Evolutionary conservation across 495 filamentous ascomycete genomes (phyloP), one percentile per base, ranked within the genome.

Genomic region (Penicillium herquei): DNA sequence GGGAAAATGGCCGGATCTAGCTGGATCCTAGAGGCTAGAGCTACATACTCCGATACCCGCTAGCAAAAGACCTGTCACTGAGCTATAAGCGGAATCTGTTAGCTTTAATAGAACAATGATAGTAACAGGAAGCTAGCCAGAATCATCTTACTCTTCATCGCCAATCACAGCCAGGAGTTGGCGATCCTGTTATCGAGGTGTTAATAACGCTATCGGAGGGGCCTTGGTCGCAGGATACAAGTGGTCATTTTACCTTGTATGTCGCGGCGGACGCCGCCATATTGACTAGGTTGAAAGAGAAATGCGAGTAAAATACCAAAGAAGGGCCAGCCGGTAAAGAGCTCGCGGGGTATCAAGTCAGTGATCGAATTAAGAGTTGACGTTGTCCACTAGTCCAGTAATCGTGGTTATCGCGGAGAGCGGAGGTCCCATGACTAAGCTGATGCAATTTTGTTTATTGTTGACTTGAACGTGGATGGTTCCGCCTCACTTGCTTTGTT

Each of bases 161-260:
- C 92, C 93, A 64, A 99, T 98, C 31, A 98, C 92, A 46, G 94
- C 95, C 48, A 98, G 83, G 76, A 99, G 96, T 71, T 98, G 88
- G 59, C 95, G 84, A 74, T 97, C 90, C 77, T 96, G 50, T 49
- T 56, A 39, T 50, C 43, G 21, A 50, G 50, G 26, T 37, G 47
- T 69, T 61, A 67, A 59, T 44, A 37, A 57, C 31, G 53, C 46
- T 66, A 54, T 63, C 64, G 42, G 58, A 58, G 54, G 58, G 49
- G 54, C 12, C 9, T 37, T 21, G 37, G 45, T 49, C 46, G 13
- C 11, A 53, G 49, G 34, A n/a, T 43, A 12, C 26, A 45, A 18
- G 56, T 54, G 11, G 17, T 44, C 48, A 57, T 41, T 55, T 46
- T 72, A 76, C 73, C 72, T 76, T 78, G 65, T 71, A 75, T 17